Conservation (phyloP, 2,329 filamentous ascomycete species). For the Stagonosporopsis rhizophila region DNA sequence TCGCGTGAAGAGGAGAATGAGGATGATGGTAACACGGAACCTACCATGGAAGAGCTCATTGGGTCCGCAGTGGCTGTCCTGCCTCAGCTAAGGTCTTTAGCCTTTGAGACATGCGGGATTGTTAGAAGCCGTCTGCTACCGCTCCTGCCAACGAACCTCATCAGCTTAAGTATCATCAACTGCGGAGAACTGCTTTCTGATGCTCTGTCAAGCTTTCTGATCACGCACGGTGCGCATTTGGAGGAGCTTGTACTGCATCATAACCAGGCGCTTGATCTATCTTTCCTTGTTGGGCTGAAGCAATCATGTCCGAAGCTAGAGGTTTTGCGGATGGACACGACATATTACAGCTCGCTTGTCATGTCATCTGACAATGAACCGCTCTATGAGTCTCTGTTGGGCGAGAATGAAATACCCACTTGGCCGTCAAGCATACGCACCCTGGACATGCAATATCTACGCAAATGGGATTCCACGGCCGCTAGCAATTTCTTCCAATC, state of each 20-base stretch:
- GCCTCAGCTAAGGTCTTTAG: conserved; percentile 69
- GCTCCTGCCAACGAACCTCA: conserved; percentile 70
- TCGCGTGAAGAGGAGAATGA: conserved; percentile 22
- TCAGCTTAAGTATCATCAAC: conserved; percentile 75
- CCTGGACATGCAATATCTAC: conserved; percentile 78
- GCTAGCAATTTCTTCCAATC: conserved; percentile 82
- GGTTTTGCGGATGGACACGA: conserved; percentile 77
- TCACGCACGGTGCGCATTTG: conserved; percentile 71
- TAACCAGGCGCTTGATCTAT: conserved; percentile 78
- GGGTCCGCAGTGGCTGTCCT: conserved; percentile 64
- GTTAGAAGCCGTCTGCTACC: conserved; percentile 73
- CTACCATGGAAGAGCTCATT: conserved; percentile 52
- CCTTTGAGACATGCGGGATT: conserved; percentile 77
- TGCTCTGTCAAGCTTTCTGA: conserved; percentile 70
- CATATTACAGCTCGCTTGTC: conserved; percentile 75
- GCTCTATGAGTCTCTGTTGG: conserved; percentile 72
- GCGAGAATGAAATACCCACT: conserved; percentile 68
- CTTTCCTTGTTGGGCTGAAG: conserved; percentile 73
- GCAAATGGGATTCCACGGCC: conserved; percentile 73
- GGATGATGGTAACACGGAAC: conserved; percentile 23
- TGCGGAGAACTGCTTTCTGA: conserved; percentile 77
- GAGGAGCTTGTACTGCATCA: conserved; percentile 74
- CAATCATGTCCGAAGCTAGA: conserved; percentile 73
- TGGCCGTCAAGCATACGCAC: conserved; percentile 78
- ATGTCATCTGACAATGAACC: conserved; percentile 76